Evolutionary conservation across 495 filamentous ascomycete species (phyloP).

Genomic region (Apiosordaria backusii): DNA sequence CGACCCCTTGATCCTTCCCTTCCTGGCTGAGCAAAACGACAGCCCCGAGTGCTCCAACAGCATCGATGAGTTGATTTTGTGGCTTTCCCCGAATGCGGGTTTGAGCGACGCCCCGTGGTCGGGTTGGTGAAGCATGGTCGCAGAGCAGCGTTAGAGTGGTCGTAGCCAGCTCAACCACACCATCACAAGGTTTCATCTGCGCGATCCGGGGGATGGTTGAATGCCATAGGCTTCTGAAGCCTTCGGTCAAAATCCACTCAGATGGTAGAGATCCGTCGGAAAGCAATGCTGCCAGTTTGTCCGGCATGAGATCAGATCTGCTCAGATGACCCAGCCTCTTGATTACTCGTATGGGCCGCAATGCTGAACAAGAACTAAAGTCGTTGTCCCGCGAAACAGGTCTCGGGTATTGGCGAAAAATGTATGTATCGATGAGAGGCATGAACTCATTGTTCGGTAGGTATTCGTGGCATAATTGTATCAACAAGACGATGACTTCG

Average conservation of each 20-base stretch:
- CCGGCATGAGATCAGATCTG: conserved; percentile 30
- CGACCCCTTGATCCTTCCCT: background rate
- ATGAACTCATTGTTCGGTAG: conserved; percentile 40
- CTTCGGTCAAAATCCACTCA: conserved; percentile 43
- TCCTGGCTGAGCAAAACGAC: conserved; percentile 24
- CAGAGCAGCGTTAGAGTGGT: conserved; percentile 36
- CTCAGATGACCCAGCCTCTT: conserved; percentile 24
- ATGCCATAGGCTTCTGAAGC: conserved; percentile 39
- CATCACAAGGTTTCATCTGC: conserved; percentile 25
- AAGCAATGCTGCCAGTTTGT: conserved; percentile 37
- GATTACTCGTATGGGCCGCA: conserved; percentile 31
- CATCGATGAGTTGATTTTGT: conserved; percentile 18
- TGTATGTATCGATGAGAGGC: conserved; percentile 35
- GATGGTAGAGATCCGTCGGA: conserved; percentile 33
- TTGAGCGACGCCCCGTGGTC: conserved; percentile 15
- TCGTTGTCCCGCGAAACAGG: conserved; percentile 33
- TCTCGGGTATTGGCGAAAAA: conserved; percentile 34
- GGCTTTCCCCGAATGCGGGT: conserved; percentile 16
- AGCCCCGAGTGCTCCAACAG: conserved; percentile 21
- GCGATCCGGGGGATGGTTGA: conserved; percentile 31
- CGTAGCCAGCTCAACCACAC: conserved; percentile 37
- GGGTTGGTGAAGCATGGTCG: conserved; percentile 14
- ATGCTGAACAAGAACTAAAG: conserved; percentile 24
- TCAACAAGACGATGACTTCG: conserved; percentile 36
- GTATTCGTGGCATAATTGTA: conserved; percentile 41